Base-by-base conservation (phyloP, 176 grass and related monocot genomes). In the Luzula sylvatica region DNA sequence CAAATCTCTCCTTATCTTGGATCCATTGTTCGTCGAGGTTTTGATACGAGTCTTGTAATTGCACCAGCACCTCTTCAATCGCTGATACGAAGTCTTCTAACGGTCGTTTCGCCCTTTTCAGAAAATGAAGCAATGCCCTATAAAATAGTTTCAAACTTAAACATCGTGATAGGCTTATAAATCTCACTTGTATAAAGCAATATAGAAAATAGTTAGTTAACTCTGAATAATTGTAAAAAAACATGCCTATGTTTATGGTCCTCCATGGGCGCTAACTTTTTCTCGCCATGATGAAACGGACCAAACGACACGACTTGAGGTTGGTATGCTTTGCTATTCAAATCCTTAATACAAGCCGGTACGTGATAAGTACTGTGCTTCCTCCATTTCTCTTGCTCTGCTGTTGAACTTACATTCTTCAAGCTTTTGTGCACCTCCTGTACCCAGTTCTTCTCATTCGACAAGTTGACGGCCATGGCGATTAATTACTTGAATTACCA, bases 291-390 rank as follows among this genome's bases (percentile, higher is more conserved):
- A 76, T 93, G 87, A 76, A 81, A 85, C 0, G 87, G 87, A 0
- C 87, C 87, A 3, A 87, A 78, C 1, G 87, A 87, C 51, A 83
- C 82, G 9, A 82, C 62, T 68, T 79, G 87, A 3, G 82, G 87
- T 38, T 8, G 29, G 78, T 94, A 94, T 0, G 87, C 87, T 43
- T 78, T 76, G 2, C 11, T 61, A 0, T 67, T 72, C 20, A 87
- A 26, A 16, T 73, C 67, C 66, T 82, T 82, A 76, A 95, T 88
- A 70, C 80, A 86, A 11, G 69, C 56, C 3, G 83, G 83, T 8
- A 88, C 80, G 12, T 44, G 70, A 68, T 95, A 95, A 46, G 88
- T 88, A 29, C 53, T 52, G 35, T 73, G 77, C 1, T 67, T 87
- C 35, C 58, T 68, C 89, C 80, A 88, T 47, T 52, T 30, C 8